Conservation (phyloP, 495 filamentous ascomycete species). For the Cercophora scortea region DNA sequence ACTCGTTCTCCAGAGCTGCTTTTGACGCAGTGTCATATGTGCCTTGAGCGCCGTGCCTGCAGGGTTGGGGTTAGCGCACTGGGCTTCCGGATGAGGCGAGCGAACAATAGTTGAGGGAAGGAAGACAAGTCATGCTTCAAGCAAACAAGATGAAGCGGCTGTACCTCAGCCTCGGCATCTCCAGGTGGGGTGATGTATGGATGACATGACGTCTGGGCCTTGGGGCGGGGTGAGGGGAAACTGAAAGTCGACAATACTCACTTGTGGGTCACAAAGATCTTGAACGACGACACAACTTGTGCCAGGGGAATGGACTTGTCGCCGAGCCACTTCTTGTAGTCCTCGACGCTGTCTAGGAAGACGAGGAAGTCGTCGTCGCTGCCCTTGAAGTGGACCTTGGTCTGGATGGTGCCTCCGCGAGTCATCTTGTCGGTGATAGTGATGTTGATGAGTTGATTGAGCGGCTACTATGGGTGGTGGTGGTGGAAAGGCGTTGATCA, state of each 20-base stretch:
- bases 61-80: background rate
- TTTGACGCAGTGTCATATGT: slow-evolving; percentile 70
- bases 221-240: too few relatives aligned
- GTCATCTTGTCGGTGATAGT: slow-evolving; percentile 49
- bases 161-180: too few relatives aligned
- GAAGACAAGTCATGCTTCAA: too few relatives aligned
- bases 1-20: slow-evolving; percentile 69
- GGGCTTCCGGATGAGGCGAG: background rate
- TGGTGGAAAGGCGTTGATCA: background rate
- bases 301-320: slow-evolving; percentile 73
- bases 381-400: slow-evolving; percentile 91
- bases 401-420: slow-evolving; percentile 64
- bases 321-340: slow-evolving; percentile 71
- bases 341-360: slow-evolving; percentile 69
- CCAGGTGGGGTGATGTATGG: too few relatives aligned
- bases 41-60: slow-evolving; percentile 82
- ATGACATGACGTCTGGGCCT: too few relatives aligned
- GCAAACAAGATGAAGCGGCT: too few relatives aligned
- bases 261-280: slow-evolving; percentile 88
- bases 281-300: slow-evolving; percentile 80
- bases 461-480: background rate
- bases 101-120: background rate
- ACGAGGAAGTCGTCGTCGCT: slow-evolving; percentile 81
- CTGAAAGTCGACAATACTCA: slow-evolving; percentile 35
- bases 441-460: slow-evolving; percentile 13